Conservation (phyloP, 805 yeast genomes). For the Pichia paraexigua region DNA sequence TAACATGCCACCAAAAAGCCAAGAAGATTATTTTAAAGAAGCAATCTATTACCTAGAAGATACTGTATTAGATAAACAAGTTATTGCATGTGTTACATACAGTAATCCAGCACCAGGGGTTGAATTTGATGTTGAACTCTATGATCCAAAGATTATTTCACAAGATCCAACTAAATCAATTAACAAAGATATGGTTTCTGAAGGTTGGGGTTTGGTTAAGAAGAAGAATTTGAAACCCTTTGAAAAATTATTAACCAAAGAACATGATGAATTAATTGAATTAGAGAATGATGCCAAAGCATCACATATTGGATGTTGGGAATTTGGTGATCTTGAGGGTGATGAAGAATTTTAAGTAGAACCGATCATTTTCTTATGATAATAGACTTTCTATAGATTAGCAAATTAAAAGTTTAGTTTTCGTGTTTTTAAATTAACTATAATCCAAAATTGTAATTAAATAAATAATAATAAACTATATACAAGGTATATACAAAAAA, state of each 20-base stretch:
- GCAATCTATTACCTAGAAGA: slow-evolving; percentile 50
- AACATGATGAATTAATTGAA: slow-evolving; percentile 32
- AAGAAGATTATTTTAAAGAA: slow-evolving; percentile 46
- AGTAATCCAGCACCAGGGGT: slow-evolving; percentile 31
- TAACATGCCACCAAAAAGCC: slow-evolving; percentile 48
- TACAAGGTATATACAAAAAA: slow-evolving; percentile 5
- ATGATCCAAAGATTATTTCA: slow-evolving; percentile 47
- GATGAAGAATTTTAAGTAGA: slow-evolving; percentile 32
- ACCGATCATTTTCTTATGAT: not conserved
- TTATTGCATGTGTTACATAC: slow-evolving; percentile 47
- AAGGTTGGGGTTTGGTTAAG: slow-evolving; percentile 54
- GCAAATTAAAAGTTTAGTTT: no score
- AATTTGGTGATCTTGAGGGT: slow-evolving; percentile 62
- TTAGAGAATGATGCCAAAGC: slow-evolving; percentile 44
- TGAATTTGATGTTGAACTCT: slow-evolving; percentile 45
- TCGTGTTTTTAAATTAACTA: not conserved
- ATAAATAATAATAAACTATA: slow-evolving; percentile 2
- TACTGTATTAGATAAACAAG: slow-evolving; percentile 40
- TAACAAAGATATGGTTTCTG: slow-evolving; percentile 48
- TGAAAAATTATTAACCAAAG: slow-evolving; percentile 31
- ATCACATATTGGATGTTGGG: slow-evolving; percentile 60
- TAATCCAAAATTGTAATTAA: not conserved
- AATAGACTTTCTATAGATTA: slow-evolving; percentile 1
- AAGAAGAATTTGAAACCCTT: slow-evolving; percentile 27
- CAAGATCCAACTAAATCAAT: slow-evolving; percentile 49